These are phyloP conservation scores for Aspergillus pseudoterreus DNA, from an alignment of 2,329 filamentous ascomycete species.

Conservation along the genomic window DNA sequence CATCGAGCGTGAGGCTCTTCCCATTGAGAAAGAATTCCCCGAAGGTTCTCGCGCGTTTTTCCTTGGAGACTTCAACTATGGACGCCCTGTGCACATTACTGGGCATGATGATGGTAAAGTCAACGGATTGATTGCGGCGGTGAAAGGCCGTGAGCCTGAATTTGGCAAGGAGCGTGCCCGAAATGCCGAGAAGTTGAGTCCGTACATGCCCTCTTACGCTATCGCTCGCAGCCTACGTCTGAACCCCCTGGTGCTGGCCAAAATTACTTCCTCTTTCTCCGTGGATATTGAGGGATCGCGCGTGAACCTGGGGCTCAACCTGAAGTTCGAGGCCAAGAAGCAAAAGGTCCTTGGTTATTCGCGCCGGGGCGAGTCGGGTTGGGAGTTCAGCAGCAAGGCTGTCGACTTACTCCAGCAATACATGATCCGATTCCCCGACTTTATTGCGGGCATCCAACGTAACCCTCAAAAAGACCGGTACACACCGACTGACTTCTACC, in stretches of 20 bases:
- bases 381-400: conserved; percentile 91
- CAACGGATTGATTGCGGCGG: conserved; percentile 70
- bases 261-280: conserved; percentile 91
- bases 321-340: conserved; percentile 96
- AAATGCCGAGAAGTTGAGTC: conserved; percentile 65
- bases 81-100: conserved; percentile 78
- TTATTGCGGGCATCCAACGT: conserved; percentile 81
- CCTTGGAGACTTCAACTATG: conserved; percentile 88
- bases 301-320: conserved; percentile 86
- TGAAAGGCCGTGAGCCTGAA: conserved; percentile 71
- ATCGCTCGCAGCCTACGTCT: conserved; percentile 78
- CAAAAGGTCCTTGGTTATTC: conserved; percentile 95
- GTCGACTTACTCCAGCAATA: conserved; percentile 78
- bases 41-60: conserved; percentile 82
- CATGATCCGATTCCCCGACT: conserved; percentile 91
- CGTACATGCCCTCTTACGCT: conserved; percentile 82
- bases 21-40: conserved; percentile 89
- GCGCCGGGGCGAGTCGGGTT: conserved; percentile 77
- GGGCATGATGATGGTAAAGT: conserved; percentile 71
- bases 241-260: conserved; percentile 84
- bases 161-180: conserved; percentile 73
- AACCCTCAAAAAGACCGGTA: conserved; percentile 85
- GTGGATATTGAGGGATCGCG: conserved; percentile 77
- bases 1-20: conserved; percentile 80
- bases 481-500: conserved; percentile 81